Base-by-base conservation (phyloP, 495 filamentous ascomycete species). In the Hypoxylon crocopeplum region DNA sequence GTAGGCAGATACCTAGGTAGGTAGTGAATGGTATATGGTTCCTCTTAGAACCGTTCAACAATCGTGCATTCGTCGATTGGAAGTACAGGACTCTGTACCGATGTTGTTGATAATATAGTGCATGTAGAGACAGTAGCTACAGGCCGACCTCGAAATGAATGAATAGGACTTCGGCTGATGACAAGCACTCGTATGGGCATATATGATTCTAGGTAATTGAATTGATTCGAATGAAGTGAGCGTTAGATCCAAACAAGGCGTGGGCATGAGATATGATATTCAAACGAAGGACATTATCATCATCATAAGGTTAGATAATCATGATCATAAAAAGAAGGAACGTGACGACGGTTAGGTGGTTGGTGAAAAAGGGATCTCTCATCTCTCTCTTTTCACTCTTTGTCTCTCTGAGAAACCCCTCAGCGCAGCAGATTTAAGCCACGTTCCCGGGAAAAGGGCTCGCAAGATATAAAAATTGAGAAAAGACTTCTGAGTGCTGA, bases 211-310 rank as follows among this genome's bases (percentile, higher is more conserved):
- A 34, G 52, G n/a, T 13, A 29, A 37, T 27, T 17, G 46, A 30
- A 19, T 53, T 49, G 49, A 49, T 36, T 15, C 37, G 41, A 37
- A 45, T 45, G 13, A 59, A 64, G 41, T 12, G 55, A 64, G 38
- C 4, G 61, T 40, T 19, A 40, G 61, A 49, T 55, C 48, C 60
- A 54, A 59, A 37, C 36, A 21, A 29, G 15, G n/a, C 15, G 38
- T 25, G 42, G 45, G 30, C 25, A 16, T 34, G 17, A 48, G 17
- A 48, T 45, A 45, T 27, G n/a, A 42, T 21, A 54, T 56, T 64
- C 40, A 64, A 64, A 59, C 5, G 61, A 64, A 48, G 40, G 61
- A 42, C 55, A 21, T 21, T 39, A 52, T 59, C 32, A 56, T 64
- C 24, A 55, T 59, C 49, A 56, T 56, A 34, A 50, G 17, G 34